Conservation (phyloP, 139 green algal genomes). For the Desmodesmus armatus region DNA sequence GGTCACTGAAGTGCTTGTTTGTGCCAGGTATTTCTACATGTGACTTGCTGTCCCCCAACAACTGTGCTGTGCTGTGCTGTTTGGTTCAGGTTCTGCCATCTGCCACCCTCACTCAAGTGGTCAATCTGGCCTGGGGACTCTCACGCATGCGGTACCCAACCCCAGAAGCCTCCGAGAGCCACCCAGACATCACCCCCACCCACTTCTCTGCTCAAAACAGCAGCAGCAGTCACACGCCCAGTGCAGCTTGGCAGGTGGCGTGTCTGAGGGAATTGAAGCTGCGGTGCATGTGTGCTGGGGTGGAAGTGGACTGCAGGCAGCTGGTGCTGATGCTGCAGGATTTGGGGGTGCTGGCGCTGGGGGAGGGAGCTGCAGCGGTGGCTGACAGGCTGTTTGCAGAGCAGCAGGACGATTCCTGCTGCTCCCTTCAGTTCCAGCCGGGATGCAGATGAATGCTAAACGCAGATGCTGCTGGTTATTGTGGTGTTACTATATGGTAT, state of each 20-base stretch:
- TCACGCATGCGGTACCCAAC: slow-evolving; percentile 42
- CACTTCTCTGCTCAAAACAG: background rate
- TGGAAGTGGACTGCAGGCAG: slow-evolving; percentile 11
- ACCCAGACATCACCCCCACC: background rate
- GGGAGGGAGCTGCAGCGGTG: slow-evolving; percentile 17
- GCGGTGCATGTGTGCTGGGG: slow-evolving; percentile 3
- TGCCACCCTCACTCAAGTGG: background rate
- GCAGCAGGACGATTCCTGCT: background rate
- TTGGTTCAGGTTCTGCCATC: background rate
- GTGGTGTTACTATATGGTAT: background rate
- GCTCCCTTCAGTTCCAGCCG: slow-evolving; percentile 12
- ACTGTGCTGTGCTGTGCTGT: background rate
- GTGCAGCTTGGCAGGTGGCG: slow-evolving; percentile 12
- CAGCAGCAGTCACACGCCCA: background rate
- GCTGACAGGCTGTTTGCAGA: background rate
- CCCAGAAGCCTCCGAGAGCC: slow-evolving; percentile 41
- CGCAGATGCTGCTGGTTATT: background rate
- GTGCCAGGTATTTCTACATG: too few species aligned
- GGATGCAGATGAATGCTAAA: slow-evolving; percentile 30
- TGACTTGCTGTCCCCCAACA: too few species aligned
- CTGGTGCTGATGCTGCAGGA: slow-evolving; percentile 21
- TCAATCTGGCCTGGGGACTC: background rate
- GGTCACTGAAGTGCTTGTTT: too few species aligned
- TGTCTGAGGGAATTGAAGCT: background rate
- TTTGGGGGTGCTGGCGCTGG: background rate